Percentiles rank a stretch among this genome's conserved stretches.
Evolutionary conservation across 257 asterid species (phyloP).

Genomic region (Verbena officinalis): DNA sequence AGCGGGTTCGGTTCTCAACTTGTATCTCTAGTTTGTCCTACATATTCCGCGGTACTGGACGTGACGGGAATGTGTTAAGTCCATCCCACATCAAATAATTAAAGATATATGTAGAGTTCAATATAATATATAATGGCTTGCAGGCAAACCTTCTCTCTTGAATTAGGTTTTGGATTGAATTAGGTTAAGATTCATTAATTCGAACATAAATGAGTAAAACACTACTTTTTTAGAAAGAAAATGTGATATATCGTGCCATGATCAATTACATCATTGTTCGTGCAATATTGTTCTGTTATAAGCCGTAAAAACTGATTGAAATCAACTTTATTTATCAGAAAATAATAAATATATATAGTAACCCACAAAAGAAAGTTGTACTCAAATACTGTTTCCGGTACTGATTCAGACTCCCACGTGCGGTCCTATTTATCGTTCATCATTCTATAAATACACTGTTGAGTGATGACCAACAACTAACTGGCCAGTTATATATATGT

Average conservation of each 20-base stretch:
- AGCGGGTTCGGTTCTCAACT: too few relatives aligned
- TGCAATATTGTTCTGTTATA: not conserved
- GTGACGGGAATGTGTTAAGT: too few relatives aligned
- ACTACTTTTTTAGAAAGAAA: not conserved
- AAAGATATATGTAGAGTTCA: too few relatives aligned
- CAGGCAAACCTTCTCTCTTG: too few relatives aligned
- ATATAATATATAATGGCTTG: too few relatives aligned
- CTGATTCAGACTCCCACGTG: constrained; percentile 43
- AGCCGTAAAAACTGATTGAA: constrained; percentile 11
- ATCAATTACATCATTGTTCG: not conserved
- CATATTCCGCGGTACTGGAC: too few relatives aligned
- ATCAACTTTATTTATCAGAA: constrained; percentile 13
- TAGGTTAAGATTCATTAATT: too few relatives aligned
- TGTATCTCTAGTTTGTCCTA: too few relatives aligned
- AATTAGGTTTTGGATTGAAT: too few relatives aligned
- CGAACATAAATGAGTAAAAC: too few relatives aligned
- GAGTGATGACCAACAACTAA: not conserved
- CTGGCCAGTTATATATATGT: not conserved
- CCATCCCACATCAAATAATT: too few relatives aligned
- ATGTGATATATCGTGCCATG: not conserved
- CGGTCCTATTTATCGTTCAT: constrained; percentile 33
- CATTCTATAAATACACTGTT: constrained; percentile 22
- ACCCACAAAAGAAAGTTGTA: constrained; percentile 14
- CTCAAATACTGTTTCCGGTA: constrained; percentile 15
- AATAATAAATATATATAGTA: not conserved